Percentiles rank a stretch among this genome's conserved stretches.
phyloP scores from a whole-genome alignment of 164 flowering plant genomes.

The Warburgia ugandensis region DNA sequence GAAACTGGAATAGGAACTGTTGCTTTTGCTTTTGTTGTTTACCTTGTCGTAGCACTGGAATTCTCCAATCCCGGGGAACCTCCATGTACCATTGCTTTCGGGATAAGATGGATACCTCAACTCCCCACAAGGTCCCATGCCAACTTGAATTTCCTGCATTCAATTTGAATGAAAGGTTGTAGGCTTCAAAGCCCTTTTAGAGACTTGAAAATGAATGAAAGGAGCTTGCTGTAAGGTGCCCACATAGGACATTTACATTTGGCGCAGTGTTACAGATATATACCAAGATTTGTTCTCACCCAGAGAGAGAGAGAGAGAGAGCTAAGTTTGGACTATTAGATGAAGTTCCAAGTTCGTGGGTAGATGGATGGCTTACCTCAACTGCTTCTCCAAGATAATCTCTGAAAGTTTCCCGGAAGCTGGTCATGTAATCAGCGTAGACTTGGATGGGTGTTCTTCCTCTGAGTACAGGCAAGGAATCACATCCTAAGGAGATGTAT shows the following conservation, averaged over 20 bases:
- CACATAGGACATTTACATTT: too few relatives aligned
- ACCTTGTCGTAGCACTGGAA: constrained; percentile 98
- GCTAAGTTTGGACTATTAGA: too few relatives aligned
- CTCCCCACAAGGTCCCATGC: constrained; percentile 97
- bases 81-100: constrained; percentile 94
- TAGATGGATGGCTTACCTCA: constrained; percentile 40
- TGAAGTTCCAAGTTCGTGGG: too few relatives aligned
- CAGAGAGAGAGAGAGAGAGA: too few relatives aligned
- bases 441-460: constrained; percentile 94
- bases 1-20: too few relatives aligned
- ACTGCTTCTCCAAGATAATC: constrained; percentile 63
- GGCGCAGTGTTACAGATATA: too few relatives aligned
- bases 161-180: too few relatives aligned
- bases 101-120: constrained; percentile 96
- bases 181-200: too few relatives aligned
- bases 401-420: constrained; percentile 67
- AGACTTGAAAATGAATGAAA: too few relatives aligned
- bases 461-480: constrained; percentile 63
- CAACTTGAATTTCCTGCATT: constrained; percentile 89
- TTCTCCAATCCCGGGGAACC: constrained; percentile 89
- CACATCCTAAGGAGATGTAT: constrained; percentile 82
- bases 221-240: too few relatives aligned
- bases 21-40: too few relatives aligned
- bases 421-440: constrained; percentile 79
- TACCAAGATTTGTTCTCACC: too few relatives aligned